These are phyloP conservation scores for Geotrichum candidum DNA, from an alignment of 1,139 yeast genomes.

Conservation along the genomic window DNA sequence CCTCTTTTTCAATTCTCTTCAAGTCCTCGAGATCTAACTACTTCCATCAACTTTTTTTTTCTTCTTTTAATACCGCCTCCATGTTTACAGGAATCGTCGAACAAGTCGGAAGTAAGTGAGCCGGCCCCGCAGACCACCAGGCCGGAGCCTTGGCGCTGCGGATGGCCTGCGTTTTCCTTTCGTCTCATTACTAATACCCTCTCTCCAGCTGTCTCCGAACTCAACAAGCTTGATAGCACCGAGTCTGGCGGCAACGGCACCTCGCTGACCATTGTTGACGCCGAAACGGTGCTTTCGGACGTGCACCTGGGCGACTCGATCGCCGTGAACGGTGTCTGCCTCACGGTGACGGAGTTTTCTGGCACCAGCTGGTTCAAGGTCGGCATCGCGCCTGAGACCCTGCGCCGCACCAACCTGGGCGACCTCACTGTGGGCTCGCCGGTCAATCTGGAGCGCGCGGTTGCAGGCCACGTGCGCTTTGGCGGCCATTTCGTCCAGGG, in stretches of 20 bases:
- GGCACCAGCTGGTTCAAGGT: conserved; percentile 60
- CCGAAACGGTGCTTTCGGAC: conserved; percentile 60
- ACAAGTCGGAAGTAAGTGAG: conserved; percentile 52
- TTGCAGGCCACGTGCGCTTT: conserved; percentile 70
- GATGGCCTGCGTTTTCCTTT: background rate
- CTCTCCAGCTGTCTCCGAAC: conserved; percentile 41
- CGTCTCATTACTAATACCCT: background rate
- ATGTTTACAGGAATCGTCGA: conserved; percentile 98
- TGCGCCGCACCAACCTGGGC: conserved; percentile 74
- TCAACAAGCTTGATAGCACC: conserved; percentile 46
- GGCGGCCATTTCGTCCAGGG: conserved; percentile 99
- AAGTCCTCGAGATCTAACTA: no score
- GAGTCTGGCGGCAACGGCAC: conserved; percentile 75
- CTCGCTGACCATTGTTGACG: conserved; percentile 60
- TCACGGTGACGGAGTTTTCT: conserved; percentile 83
- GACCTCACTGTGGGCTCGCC: conserved; percentile 48
- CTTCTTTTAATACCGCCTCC: background rate
- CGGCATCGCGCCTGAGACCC: conserved; percentile 90
- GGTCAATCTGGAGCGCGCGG: conserved; percentile 90
- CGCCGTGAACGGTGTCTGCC: conserved; percentile 80
- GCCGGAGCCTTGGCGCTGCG: no score
- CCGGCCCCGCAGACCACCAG: background rate
- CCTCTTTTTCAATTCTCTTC: background rate
- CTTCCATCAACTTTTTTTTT: background rate
- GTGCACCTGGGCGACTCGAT: conserved; percentile 92